Conservation (phyloP, 441 rosid species). For the Aleurites moluccanus region DNA sequence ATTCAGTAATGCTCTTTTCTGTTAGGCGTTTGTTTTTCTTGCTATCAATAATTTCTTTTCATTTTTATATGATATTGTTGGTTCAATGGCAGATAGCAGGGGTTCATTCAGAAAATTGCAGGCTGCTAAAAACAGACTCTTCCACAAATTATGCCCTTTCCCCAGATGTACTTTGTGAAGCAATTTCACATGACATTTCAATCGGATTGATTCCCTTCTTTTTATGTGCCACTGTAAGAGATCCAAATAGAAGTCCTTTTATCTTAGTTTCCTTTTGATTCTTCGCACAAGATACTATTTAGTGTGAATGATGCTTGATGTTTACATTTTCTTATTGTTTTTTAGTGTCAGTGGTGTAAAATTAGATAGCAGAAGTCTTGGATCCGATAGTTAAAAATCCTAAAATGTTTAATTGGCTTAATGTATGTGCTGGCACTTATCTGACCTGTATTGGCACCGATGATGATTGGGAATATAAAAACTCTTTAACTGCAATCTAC, state of each 20-base stretch:
- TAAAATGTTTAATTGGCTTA: neutral
- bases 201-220: constrained; percentile 76
- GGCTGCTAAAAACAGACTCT: constrained; percentile 62
- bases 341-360: neutral
- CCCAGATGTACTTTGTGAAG: constrained; percentile 51
- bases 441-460: neutral
- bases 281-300: neutral
- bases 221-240: constrained; percentile 73
- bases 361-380: neutral
- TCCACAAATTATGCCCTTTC: constrained; percentile 63
- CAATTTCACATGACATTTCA: constrained; percentile 61
- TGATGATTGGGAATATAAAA: neutral
- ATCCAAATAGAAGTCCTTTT: constrained; percentile 9
- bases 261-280: constrained; percentile 12
- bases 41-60: neutral
- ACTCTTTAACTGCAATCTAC: neutral
- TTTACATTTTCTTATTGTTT: neutral
- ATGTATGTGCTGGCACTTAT: neutral
- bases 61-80: constrained; percentile 10
- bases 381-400: neutral
- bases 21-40: neutral
- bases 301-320: neutral
- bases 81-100: constrained; percentile 65
- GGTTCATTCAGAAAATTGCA: constrained; percentile 64
- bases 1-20: neutral